Evolutionary conservation across 1,139 yeast species (phyloP), one percentile per base, ranked within the genome.

Genomic region (Wickerhamomyces sp.): DNA sequence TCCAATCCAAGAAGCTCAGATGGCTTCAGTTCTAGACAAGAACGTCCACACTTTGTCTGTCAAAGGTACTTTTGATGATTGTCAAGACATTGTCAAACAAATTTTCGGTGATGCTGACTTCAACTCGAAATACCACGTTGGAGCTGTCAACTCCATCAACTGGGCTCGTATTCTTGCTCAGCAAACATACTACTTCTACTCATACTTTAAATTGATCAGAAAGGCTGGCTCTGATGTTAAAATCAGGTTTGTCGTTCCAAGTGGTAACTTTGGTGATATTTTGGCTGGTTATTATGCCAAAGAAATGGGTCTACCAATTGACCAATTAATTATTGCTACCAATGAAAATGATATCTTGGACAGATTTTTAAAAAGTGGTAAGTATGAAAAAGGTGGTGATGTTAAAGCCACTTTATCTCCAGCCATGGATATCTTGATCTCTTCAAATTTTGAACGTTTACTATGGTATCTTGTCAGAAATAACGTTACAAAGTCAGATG

Each of bases 141-240:
- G 97, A 52, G 98, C 98, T 15, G 96, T 91, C 41, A 91, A 91
- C 66, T 89, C 97, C 33, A 91, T 91, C 60, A 91, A 91, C 70
- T 91, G 98, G 98, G 97, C 98, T 5, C 83, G 98, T 66, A 91
- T 91, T 48, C 72, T 91, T 51, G 96, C 98, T 28, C 98, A 91
- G 66, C 91, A 88, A 63, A 89, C 98, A 12, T 91, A 91, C 65
- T 91, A 91, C 68, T 89, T 87, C 70, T 79, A 84, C 62, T 78
- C 97, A 4, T 93, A 79, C 68, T 89, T 91, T 73, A 79, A 79
- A 56, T 70, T 88, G 41, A 55, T 61, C 44, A 75, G 75, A 49
- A 54, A 62, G 36, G 55, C 66, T 26, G 64, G 63, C 40, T 47
- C 58, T 33, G 67, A 61, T 15, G 52, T 48, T n/a, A 75, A 75